Conservation (phyloP, 345 rosid species). For the Eucalyptus cladocalyx region DNA sequence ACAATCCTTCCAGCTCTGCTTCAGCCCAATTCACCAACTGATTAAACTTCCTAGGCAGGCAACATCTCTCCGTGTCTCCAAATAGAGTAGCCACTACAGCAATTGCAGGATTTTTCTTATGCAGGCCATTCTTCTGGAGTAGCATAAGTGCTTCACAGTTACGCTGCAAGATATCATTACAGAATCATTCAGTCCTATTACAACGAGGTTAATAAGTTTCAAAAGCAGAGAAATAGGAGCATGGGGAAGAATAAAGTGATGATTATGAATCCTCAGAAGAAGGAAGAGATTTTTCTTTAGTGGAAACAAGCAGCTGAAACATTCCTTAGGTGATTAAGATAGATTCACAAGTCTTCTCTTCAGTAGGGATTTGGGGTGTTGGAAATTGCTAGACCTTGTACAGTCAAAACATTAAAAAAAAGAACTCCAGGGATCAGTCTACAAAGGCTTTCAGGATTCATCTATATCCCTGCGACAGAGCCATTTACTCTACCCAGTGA, state of each 20-base stretch:
- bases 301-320: neutral
- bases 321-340: neutral
- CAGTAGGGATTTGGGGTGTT: neutral
- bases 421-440: neutral
- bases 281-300: neutral
- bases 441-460: neutral
- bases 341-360: neutral
- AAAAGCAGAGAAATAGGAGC: neutral
- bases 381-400: neutral
- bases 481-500: neutral
- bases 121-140: conserved; percentile 87
- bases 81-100: conserved; percentile 78
- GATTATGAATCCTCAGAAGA: neutral
- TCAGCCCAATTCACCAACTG: conserved; percentile 46
- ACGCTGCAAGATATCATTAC: conserved; percentile 38
- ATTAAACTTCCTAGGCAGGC: conserved; percentile 56
- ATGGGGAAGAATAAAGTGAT: neutral
- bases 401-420: neutral
- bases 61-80: conserved; percentile 75
- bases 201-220: neutral
- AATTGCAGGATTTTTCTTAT: conserved; percentile 67
- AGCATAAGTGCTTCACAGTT: conserved; percentile 96
- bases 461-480: neutral
- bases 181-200: neutral
- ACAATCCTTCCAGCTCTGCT: conserved; percentile 42